Conservation (phyloP, 73 alveolate genomes). For the Paraurostyla sp. region DNA sequence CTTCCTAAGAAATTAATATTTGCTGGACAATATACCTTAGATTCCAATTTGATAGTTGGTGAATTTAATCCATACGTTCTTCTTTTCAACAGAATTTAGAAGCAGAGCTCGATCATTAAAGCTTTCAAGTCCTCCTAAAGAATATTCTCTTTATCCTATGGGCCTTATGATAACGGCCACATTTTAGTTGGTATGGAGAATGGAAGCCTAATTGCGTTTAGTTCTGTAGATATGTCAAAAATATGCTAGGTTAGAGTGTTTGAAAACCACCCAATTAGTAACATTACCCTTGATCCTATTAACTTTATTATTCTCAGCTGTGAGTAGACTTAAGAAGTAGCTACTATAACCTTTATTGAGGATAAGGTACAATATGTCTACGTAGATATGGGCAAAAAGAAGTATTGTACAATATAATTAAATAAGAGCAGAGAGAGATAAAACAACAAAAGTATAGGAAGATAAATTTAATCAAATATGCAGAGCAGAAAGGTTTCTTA, state of each 20-base stretch:
- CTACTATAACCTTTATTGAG: slow-evolving; percentile 44
- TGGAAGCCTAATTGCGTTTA: slow-evolving; percentile 38
- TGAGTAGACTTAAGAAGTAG: background rate
- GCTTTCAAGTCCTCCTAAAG: background rate
- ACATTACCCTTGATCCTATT: slow-evolving; percentile 43
- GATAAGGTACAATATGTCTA: slow-evolving; percentile 56
- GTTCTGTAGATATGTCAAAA: background rate
- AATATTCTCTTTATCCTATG: slow-evolving; percentile 27
- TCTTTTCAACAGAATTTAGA: background rate
- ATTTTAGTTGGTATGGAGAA: slow-evolving; percentile 41
- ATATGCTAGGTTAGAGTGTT: background rate
- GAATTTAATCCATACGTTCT: background rate
- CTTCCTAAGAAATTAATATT: background rate
- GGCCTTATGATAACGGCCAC: slow-evolving; percentile 71
- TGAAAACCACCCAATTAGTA: background rate
- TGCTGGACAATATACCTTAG: background rate
- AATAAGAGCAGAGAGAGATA: too few relatives aligned
- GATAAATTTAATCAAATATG: too few relatives aligned
- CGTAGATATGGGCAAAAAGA: slow-evolving; percentile 43
- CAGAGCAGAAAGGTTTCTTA: too few relatives aligned
- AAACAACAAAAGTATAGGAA: too few relatives aligned
- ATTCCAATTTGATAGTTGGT: background rate
- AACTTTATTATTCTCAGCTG: background rate
- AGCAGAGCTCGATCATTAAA: background rate
- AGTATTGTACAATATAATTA: slow-evolving; percentile 45